Conservation (phyloP, 352 stramenopile genomes). For the Thraustochytrium striatum region DNA sequence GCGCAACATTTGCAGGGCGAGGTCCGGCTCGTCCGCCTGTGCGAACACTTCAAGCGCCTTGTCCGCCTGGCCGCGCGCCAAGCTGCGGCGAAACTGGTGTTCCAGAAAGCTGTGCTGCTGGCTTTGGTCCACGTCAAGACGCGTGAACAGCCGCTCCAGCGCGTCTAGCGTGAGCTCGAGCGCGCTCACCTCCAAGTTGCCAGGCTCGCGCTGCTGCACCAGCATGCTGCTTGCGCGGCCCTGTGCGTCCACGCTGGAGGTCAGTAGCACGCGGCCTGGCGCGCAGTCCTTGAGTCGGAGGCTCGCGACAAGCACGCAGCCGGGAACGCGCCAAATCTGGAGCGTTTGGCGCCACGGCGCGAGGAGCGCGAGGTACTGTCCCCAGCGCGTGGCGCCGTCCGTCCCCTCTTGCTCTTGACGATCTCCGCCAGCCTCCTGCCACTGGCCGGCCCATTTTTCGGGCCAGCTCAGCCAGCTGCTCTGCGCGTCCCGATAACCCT, state of each 20-base stretch:
- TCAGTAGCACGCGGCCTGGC: not conserved
- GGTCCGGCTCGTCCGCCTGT: not conserved
- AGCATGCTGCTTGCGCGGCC: not conserved
- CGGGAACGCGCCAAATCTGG: slow-evolving; percentile 35
- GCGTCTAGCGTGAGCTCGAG: not conserved
- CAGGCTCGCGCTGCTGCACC: not conserved
- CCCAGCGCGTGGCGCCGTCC: not conserved
- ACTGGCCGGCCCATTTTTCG: not conserved
- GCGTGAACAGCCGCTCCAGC: slow-evolving; percentile 27
- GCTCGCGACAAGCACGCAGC: slow-evolving; percentile 27
- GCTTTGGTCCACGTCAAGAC: not conserved
- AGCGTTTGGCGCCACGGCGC: slow-evolving; percentile 32
- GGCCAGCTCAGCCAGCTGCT: not conserved
- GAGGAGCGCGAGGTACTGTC: slow-evolving; percentile 28
- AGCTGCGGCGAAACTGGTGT: slow-evolving; percentile 23
- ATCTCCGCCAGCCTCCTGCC: not conserved
- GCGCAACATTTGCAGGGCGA: not conserved
- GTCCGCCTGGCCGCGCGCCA: not conserved
- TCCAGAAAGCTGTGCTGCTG: slow-evolving; percentile 13
- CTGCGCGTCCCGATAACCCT: slow-evolving; percentile 39
- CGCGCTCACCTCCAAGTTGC: not conserved
- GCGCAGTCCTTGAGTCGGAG: not conserved
- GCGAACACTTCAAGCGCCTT: not conserved
- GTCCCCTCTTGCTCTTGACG: not conserved
- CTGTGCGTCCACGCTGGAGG: not conserved